These are phyloP conservation scores for Cicer arietinum DNA, from an alignment of 306 rosid genomes.

Conservation along the genomic window DNA sequence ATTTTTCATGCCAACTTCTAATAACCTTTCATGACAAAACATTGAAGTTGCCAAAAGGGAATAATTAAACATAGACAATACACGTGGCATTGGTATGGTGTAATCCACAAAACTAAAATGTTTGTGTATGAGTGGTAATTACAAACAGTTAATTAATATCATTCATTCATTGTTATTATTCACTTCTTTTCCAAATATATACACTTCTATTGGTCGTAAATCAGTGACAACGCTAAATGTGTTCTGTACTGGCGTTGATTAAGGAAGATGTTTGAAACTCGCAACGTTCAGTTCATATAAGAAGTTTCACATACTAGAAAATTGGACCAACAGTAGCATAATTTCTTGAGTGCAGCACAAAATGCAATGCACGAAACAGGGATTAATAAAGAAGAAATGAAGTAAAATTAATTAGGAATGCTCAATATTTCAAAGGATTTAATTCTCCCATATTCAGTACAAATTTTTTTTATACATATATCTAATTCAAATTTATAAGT, in stretches of 20 bases:
- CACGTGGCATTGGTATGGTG: background rate
- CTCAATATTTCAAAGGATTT: too few relatives aligned
- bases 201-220: background rate
- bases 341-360: background rate
- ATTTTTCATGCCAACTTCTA: background rate
- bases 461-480: too few relatives aligned
- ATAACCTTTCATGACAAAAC: background rate
- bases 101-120: background rate
- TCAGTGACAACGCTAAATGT: background rate
- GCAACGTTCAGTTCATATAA: background rate
- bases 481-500: too few relatives aligned
- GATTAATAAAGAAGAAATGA: too few relatives aligned
- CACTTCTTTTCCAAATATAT: background rate
- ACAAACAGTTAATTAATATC: background rate
- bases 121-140: background rate
- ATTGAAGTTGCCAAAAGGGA: background rate
- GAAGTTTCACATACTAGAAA: background rate
- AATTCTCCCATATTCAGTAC: too few relatives aligned
- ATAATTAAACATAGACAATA: background rate
- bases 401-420: too few relatives aligned
- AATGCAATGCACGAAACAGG: too few relatives aligned
- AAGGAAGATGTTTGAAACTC: background rate
- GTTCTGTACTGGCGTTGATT: background rate
- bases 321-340: background rate
- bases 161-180: background rate